phyloP scores from a whole-genome alignment of 1,284 basidiomycete genomes.

The Ganoderma sinense region DNA sequence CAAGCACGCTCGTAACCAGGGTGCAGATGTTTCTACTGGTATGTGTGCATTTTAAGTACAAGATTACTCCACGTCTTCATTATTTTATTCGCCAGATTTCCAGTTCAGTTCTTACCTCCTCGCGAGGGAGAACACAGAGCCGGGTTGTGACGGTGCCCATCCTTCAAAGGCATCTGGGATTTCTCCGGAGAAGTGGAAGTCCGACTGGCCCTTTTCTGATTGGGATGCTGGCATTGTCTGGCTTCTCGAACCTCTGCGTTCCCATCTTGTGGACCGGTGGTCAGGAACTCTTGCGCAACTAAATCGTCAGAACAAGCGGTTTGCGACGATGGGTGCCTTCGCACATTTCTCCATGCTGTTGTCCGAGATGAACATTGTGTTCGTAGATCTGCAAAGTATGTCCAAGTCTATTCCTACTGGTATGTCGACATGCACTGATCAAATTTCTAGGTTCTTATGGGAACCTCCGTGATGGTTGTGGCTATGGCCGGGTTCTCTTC shows the following conservation, averaged over 20 bases:
- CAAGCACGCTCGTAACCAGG: no score
- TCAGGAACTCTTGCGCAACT: neutral
- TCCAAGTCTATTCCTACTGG: neutral
- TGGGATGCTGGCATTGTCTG: neutral
- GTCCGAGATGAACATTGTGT: neutral
- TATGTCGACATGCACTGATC: no score
- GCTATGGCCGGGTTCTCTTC: neutral
- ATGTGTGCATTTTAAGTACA: no score
- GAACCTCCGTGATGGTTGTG: no score
- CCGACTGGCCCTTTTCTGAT: neutral
- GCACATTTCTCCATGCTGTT: neutral
- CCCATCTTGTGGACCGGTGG: neutral
- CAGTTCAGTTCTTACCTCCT: neutral
- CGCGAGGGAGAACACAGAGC: neutral
- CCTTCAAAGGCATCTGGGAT: slow-evolving; percentile 3
- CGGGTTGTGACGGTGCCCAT: neutral
- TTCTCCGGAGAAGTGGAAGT: neutral
- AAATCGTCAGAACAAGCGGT: neutral
- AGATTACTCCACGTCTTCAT: no score
- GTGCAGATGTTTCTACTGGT: no score
- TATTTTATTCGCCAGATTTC: neutral
- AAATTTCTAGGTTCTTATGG: no score
- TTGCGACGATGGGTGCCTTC: slow-evolving; percentile 5
- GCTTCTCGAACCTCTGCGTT: neutral
- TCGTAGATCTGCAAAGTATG: slow-evolving; percentile 11